These are phyloP conservation scores for Orbilia ellipsospora DNA, from an alignment of 2,329 filamentous ascomycete genomes.

Conservation along the genomic window DNA sequence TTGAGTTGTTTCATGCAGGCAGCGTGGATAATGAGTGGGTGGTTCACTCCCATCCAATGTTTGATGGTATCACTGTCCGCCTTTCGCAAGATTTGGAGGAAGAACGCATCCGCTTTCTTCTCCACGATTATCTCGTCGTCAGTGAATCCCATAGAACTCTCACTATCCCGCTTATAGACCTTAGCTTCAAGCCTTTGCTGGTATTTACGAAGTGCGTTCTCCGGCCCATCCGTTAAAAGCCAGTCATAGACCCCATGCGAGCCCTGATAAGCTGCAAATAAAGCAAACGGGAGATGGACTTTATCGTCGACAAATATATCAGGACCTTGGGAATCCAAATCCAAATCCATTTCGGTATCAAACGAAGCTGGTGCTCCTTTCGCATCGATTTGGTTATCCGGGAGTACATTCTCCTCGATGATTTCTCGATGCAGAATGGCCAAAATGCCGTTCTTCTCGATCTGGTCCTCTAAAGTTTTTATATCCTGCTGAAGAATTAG, in stretches of 20 bases:
- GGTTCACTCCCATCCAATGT: constrained; percentile 55
- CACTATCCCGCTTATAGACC: background rate
- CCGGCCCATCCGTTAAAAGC: constrained; percentile 77
- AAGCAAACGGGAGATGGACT: constrained; percentile 62
- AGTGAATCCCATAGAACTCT: background rate
- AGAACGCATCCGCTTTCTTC: background rate
- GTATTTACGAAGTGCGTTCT: constrained; percentile 65
- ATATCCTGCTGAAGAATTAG: no score
- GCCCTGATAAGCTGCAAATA: constrained; percentile 61
- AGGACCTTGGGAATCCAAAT: no score
- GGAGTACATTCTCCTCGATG: constrained; percentile 23
- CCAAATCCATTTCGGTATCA: constrained; percentile 65
- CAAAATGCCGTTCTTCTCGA: background rate
- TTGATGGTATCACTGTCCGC: constrained; percentile 49
- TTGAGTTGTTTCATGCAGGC: constrained; percentile 51
- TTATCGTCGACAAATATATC: no score
- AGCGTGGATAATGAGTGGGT: constrained; percentile 52
- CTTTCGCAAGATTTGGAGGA: background rate
- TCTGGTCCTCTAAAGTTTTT: no score
- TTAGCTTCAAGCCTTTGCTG: background rate
- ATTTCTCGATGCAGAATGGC: background rate
- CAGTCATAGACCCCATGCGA: constrained; percentile 77
- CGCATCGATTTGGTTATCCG: background rate
- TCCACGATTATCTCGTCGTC: background rate
- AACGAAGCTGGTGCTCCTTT: background rate